A percentile compares a stretch with the other conserved stretches of the same genome.
Evolutionary conservation across 2,329 filamentous ascomycete genomes (phyloP).

Genomic region (Aspergillus tanneri): DNA sequence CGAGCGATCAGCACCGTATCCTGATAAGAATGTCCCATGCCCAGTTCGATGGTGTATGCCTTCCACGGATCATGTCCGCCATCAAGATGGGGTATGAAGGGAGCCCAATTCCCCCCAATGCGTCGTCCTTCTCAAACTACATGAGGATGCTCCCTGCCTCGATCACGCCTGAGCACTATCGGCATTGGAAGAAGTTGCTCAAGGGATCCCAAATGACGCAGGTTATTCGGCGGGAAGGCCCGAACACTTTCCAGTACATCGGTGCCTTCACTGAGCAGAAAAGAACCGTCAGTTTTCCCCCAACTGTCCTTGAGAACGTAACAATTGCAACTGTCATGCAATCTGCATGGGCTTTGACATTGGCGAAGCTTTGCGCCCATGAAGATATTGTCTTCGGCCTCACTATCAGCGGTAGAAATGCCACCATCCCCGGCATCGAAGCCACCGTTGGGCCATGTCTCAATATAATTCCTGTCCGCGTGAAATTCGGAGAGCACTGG

Average conservation of each 20-base stretch:
- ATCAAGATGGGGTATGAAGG: conserved; percentile 56
- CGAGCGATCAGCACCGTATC: conserved; percentile 49
- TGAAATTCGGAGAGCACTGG: conserved; percentile 54
- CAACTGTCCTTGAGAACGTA: conserved; percentile 54
- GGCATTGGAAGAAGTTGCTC: conserved; percentile 63
- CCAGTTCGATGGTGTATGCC: conserved; percentile 68
- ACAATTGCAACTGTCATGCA: conserved; percentile 66
- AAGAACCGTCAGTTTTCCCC: conserved; percentile 39
- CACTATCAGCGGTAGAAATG: conserved; percentile 64
- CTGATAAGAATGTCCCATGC: conserved; percentile 65
- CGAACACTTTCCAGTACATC: conserved; percentile 37
- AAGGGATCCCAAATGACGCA: conserved; percentile 54
- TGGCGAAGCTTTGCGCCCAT: conserved; percentile 54
- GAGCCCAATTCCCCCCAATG: conserved; percentile 38
- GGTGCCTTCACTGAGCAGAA: conserved; percentile 38
- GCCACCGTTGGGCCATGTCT: conserved; percentile 64
- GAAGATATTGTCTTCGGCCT: conserved; percentile 65
- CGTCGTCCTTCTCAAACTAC: conserved; percentile 49
- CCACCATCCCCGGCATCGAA: conserved; percentile 56
- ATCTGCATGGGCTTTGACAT: conserved; percentile 64
- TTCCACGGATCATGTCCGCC: conserved; percentile 61
- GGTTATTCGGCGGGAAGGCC: conserved; percentile 33
- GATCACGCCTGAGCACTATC: conserved; percentile 49
- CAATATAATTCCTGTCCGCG: conserved; percentile 65
- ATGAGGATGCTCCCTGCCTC: conserved; percentile 42